Evolutionary conservation across 192 early-diverging fungal genomes (phyloP).

Genomic region (Martensiomyces pterosporus): DNA sequence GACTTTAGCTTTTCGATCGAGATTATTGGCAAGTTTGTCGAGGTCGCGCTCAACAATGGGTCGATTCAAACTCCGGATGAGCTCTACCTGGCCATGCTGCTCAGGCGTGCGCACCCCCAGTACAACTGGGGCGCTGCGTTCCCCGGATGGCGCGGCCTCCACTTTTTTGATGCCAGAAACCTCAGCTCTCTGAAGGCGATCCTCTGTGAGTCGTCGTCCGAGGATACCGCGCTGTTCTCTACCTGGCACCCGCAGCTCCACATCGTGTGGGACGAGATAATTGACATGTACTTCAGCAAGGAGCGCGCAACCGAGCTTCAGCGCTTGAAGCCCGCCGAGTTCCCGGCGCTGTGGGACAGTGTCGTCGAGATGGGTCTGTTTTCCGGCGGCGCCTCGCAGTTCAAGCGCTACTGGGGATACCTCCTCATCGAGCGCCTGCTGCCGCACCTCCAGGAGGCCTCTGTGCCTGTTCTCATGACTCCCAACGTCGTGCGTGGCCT

Average conservation of each 20-base stretch:
- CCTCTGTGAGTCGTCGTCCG: conserved; percentile 40
- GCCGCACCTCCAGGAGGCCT: conserved; percentile 35
- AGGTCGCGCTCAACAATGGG: conserved; percentile 42
- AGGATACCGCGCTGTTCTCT: conserved; percentile 38
- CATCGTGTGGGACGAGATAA: conserved; percentile 71
- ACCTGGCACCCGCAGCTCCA: conserved; percentile 80
- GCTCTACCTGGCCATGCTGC: conserved; percentile 37
- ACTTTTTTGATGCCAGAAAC: conserved; percentile 35
- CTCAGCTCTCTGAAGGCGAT: conserved; percentile 19
- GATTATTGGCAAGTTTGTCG: conserved; percentile 39
- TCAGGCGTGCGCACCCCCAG: conserved; percentile 28
- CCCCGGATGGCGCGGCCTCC: conserved; percentile 41
- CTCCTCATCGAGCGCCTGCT: conserved; percentile 65
- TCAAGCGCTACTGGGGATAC: conserved; percentile 88
- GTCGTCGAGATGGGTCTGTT: conserved; percentile 79
- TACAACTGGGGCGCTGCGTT: conserved; percentile 44
- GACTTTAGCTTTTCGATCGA: conserved; percentile 15
- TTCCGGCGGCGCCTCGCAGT: conserved; percentile 64
- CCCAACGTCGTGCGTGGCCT: conserved; percentile 80
- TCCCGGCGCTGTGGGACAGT: conserved; percentile 76
- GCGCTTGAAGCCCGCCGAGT: conserved; percentile 43
- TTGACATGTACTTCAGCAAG: conserved; percentile 56
- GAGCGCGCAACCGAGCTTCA: conserved; percentile 22
- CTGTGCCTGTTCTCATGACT: conserved; percentile 51
- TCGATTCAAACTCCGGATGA: conserved; percentile 46